Conservation (phyloP, 1,284 basidiomycete species). For the Apiotrichum akiyoshidainum region DNA sequence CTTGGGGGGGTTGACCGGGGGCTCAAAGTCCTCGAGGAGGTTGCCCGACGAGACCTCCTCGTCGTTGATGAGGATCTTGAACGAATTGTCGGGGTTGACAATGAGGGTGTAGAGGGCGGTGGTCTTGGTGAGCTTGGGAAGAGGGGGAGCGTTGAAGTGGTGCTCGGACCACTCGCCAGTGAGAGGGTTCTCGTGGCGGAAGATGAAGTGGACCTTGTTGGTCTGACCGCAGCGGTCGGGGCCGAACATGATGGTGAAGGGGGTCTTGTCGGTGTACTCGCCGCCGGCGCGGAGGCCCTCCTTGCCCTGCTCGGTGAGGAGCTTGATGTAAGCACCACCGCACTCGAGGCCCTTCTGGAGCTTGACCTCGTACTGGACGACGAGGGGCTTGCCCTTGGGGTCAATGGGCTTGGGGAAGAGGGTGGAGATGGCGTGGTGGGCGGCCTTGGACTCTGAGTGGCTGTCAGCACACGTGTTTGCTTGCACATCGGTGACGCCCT, state of each 20-base stretch:
- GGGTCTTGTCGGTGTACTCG: constrained; percentile 95
- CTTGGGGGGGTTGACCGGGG: constrained; percentile 86
- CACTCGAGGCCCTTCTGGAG: constrained; percentile 99
- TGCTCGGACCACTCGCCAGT: constrained; percentile 95
- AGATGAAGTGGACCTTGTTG: constrained; percentile 85
- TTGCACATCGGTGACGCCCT: neutral
- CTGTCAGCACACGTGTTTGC: constrained; percentile 10
- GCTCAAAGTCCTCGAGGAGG: constrained; percentile 90
- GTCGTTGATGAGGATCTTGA: constrained; percentile 88
- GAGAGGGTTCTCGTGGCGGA: constrained; percentile 89
- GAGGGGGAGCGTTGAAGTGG: constrained; percentile 78
- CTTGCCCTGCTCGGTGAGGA: constrained; percentile 60
- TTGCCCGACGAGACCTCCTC: constrained; percentile 73
- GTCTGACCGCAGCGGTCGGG: constrained; percentile 59
- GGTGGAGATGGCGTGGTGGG: constrained; percentile 87
- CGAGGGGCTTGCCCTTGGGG: constrained; percentile 82
- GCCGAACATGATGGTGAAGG: constrained; percentile 96
- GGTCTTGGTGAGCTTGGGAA: constrained; percentile 79
- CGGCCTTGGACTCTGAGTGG: constrained; percentile 52
- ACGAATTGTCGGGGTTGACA: constrained; percentile 93
- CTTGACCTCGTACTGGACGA: constrained; percentile 99
- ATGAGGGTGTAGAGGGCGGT: constrained; percentile 91
- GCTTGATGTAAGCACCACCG: constrained; percentile 98
- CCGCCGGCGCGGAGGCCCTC: constrained; percentile 88
- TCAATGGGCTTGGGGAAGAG: constrained; percentile 71